Evolutionary conservation across 495 filamentous ascomycete genomes (phyloP), one percentile per base, ranked within the genome.

Genomic region (Cryomyces minteri): DNA sequence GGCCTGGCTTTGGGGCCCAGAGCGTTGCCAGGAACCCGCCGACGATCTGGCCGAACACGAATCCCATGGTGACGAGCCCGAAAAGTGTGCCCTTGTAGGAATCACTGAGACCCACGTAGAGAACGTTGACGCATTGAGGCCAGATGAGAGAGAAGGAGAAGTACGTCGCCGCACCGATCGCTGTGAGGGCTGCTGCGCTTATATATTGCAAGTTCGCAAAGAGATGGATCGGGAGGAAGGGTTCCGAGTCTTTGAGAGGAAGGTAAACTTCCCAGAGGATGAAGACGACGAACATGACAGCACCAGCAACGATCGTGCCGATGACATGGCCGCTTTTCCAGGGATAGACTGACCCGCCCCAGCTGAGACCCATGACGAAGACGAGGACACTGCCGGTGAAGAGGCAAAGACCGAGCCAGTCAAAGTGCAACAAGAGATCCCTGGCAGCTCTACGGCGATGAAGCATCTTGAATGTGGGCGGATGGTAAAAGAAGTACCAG

Each of bases 311-410:
- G 4, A 57, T 31, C 2, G 52, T 46, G n/a, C 42, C 48, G 31
- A 54, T 41, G 10, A 51, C 48, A 34, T 56, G 53, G 9, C 45
- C 47, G 7, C 51, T 55, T 39, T 51, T 55, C 58, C 58, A 61
- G 12, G 54, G 58, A 40, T 56, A 56, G 4, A 51, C 6, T 7
- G 37, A 39, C 40, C 55, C 54, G 18, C 59, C 58, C 48, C 49
- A 54, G 44, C 53, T 49, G 32, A 75, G 57, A 30, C 69, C 70
- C 29, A 71, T 56, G 5, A 71, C 54, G 30, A 73, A 54, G 31
- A 71, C 54, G 30, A 64, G 52, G 3, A 71, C 51, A 12, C 68
- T 67, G 30, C 54, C 57, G 18, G 61, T 59, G 51, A 61, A 71
- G 5, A 69, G 49, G 34, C 62, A 43, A 42, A 65, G 51, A 1